These are phyloP conservation scores for Metarhizium guizhouense DNA, from an alignment of 2,329 filamentous ascomycete species.

Conservation along the genomic window DNA sequence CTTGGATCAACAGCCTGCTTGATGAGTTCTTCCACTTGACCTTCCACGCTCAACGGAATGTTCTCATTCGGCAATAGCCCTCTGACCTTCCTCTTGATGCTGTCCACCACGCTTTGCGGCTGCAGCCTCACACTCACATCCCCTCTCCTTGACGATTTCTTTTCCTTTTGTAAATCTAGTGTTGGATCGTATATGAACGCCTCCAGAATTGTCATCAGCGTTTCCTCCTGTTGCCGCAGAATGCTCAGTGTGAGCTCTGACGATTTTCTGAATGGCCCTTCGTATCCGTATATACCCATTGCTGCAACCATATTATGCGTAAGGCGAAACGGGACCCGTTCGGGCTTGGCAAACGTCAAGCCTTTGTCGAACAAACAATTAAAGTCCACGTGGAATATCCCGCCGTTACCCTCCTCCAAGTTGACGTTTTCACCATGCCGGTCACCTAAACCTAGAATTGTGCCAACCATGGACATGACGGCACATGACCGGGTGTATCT, in stretches of 20 bases:
- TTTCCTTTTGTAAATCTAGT: slow-evolving; percentile 74
- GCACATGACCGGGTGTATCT: slow-evolving; percentile 89
- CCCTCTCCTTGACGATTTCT: slow-evolving; percentile 29
- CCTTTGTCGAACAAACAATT: slow-evolving; percentile 99
- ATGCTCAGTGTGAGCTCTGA: slow-evolving; percentile 82
- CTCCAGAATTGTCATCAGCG: slow-evolving; percentile 93
- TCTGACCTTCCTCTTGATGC: slow-evolving; percentile 76
- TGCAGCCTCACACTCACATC: slow-evolving; percentile 41
- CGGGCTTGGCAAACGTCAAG: slow-evolving; percentile 87
- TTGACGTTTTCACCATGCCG: slow-evolving; percentile 96
- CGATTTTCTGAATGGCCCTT: slow-evolving; percentile 84
- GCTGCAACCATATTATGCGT: slow-evolving; percentile 99
- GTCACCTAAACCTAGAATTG: slow-evolving; percentile 87
- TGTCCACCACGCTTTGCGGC: slow-evolving; percentile 73
- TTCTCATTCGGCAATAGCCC: slow-evolving; percentile 79
- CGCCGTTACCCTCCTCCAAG: slow-evolving; percentile 86
- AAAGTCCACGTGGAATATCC: slow-evolving; percentile 96
- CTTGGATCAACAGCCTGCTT: slow-evolving; percentile 71
- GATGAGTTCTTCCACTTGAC: slow-evolving; percentile 94
- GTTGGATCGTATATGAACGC: slow-evolving; percentile 97
- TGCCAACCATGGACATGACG: slow-evolving; percentile 99
- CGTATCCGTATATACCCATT: slow-evolving; percentile 90
- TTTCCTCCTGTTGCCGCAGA: slow-evolving; percentile 86
- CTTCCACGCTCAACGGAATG: slow-evolving; percentile 88
- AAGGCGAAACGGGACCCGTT: slow-evolving; percentile 89